phyloP scores from a whole-genome alignment of 2,329 filamentous ascomycete species.

The Cordyceps pruinosa region DNA sequence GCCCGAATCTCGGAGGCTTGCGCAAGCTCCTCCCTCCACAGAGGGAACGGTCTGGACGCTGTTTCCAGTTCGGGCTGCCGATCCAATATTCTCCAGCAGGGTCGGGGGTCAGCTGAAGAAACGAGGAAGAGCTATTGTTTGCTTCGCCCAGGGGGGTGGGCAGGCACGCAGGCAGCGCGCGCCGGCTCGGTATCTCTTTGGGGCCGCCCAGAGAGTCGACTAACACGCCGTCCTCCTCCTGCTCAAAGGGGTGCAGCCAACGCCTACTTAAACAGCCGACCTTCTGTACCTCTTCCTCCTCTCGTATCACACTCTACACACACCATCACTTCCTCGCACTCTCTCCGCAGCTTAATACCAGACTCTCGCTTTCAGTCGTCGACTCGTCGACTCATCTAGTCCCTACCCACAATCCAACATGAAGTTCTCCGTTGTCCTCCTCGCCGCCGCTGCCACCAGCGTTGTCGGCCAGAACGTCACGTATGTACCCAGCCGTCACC shows the following conservation, averaged over 20 bases:
- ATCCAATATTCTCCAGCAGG: background rate
- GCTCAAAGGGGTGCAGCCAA: background rate
- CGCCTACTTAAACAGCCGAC: background rate
- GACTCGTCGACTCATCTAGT: background rate
- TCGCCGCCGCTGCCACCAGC: background rate
- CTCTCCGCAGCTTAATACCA: background rate
- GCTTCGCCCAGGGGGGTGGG: background rate
- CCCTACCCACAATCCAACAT: background rate
- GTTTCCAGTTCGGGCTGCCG: background rate
- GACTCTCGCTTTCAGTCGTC: background rate
- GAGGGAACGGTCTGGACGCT: background rate
- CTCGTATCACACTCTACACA: too few relatives aligned
- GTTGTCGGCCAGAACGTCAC: background rate
- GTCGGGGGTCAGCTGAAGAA: background rate
- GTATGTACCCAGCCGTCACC: background rate
- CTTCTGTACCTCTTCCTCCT: background rate
- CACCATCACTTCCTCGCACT: background rate
- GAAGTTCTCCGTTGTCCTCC: constrained; percentile 4
- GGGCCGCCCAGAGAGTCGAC: background rate
- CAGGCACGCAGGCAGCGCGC: too few relatives aligned
- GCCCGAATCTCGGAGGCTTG: background rate
- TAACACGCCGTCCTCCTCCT: background rate
- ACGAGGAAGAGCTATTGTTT: background rate
- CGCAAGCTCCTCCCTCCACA: background rate
- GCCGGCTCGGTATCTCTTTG: too few relatives aligned